Evolutionary conservation across 108 stramenopile species (phyloP), one percentile per base, ranked within the genome.

Genomic region (Pseudonitzschia multistriata): DNA sequence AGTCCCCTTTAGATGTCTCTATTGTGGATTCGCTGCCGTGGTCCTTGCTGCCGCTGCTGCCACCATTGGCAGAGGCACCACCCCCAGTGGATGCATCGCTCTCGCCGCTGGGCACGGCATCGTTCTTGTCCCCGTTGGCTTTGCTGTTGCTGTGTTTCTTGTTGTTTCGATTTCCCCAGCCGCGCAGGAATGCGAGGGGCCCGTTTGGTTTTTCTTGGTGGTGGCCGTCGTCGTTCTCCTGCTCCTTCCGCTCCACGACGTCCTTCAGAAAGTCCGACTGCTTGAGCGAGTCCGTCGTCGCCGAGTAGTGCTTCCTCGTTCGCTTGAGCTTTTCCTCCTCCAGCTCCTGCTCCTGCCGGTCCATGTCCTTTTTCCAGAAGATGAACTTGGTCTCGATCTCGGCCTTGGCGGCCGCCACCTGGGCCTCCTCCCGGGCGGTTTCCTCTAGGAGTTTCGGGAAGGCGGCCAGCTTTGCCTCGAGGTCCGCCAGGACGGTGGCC

Each of bases 371-470:
- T 25, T 45, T 40, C 63, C 63, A 64, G 1, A 64, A 64, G 5
- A 24, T 35, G 13, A 27, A 17, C 34, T 64, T 64, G 21, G 63
- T 47, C 39, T 45, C 40, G 37, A 7, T 22, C 39, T 64, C 42
- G 1, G 63, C 63, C 63, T 45, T 22, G n/a, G 39, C 63, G 37
- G 63, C 63, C 25, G 63, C 63, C 34, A 64, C n/a, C 21, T 25
- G 13, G 8, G 42, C 42, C 15, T 64, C 42, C 63, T 64, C 40
- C 14, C 22, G 11, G 29, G 47, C 40, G 0, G 63, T 64, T 15
- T 40, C n/a, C 39, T 64, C 42, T 25, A 64, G 5, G 7, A 64
- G 22, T 22, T 64, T 64, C 0, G 63, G 63, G 24, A 64, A 64
- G 0, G 7, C n/a, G 0, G 37, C 39, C 22, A 64, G 22, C 45